phyloP scores from a whole-genome alignment of 495 filamentous ascomycete genomes.

The Amorphotheca resinae region DNA sequence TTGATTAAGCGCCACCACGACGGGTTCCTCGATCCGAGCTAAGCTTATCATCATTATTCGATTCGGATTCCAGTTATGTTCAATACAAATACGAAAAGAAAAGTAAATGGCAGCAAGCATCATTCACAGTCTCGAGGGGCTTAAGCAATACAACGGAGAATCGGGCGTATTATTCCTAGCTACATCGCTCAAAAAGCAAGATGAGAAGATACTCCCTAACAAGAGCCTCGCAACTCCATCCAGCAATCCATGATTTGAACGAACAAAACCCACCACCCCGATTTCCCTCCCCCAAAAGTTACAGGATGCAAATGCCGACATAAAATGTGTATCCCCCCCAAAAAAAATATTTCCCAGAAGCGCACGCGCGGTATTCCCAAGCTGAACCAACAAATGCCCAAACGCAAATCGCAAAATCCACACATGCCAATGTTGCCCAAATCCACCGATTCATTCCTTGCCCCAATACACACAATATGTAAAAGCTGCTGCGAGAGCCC shows the following conservation, averaged over 20 bases:
- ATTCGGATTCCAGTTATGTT: too few relatives aligned
- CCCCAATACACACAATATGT: background rate
- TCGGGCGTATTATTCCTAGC: background rate
- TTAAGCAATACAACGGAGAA: too few relatives aligned
- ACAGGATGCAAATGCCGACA: background rate
- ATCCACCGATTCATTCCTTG: too few relatives aligned
- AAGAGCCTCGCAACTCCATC: background rate
- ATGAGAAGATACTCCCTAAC: background rate
- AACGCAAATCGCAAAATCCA: background rate
- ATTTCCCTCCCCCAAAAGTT: background rate
- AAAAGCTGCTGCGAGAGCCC: background rate
- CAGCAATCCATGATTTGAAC: background rate
- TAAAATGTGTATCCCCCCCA: background rate
- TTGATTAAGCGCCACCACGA: too few relatives aligned
- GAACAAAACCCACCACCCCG: background rate
- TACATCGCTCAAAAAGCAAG: background rate
- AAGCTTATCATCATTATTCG: too few relatives aligned
- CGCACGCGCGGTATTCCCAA: too few relatives aligned
- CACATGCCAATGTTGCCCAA: background rate
- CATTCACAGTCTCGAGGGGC: too few relatives aligned
- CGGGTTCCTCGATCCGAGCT: too few relatives aligned
- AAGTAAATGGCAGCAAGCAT: too few relatives aligned
- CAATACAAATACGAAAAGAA: too few relatives aligned
- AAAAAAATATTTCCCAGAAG: background rate
- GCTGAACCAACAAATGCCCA: background rate